phyloP scores from a whole-genome alignment of 2,329 filamentous ascomycete species.

The Ilyonectria destructans region DNA sequence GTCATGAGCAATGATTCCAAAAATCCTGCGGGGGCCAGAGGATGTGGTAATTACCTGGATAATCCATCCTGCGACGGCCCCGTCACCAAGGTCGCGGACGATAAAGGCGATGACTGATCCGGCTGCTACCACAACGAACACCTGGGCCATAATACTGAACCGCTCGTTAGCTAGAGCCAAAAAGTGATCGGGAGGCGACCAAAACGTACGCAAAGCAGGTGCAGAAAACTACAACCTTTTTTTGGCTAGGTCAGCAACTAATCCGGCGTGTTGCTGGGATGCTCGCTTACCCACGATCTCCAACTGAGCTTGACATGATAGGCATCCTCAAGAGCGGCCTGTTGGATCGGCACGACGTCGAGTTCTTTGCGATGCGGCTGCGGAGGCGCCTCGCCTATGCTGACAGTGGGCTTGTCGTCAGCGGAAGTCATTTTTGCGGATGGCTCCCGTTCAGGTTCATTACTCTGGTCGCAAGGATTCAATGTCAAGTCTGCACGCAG shows the following conservation, averaged over 20 bases:
- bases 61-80: conserved; percentile 24
- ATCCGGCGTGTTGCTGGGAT: neutral
- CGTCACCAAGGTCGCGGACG: conserved; percentile 21
- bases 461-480: neutral
- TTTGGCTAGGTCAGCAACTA: neutral
- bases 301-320: conserved; percentile 25
- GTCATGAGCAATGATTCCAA: neutral
- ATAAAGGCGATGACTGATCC: conserved; percentile 27
- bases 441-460: neutral
- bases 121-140: conserved; percentile 25
- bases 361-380: conserved; percentile 9
- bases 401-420: conserved; percentile 20
- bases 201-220: conserved; percentile 26
- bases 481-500: neutral
- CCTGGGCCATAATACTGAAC: conserved; percentile 23
- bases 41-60: conserved; percentile 11
- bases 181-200: neutral
- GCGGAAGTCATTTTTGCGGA: conserved; percentile 14
- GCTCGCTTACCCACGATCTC: conserved; percentile 25
- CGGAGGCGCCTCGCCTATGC: conserved; percentile 17
- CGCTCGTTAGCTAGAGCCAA: neutral
- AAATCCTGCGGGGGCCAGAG: neutral
- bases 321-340: conserved; percentile 27
- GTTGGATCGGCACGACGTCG: conserved; percentile 11
- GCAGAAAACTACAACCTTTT: conserved; percentile 22